Percentiles rank a stretch among this genome's conserved stretches.
Evolutionary conservation across 768 basidiomycete genomes (phyloP).

Genomic region (Russula olivacea): DNA sequence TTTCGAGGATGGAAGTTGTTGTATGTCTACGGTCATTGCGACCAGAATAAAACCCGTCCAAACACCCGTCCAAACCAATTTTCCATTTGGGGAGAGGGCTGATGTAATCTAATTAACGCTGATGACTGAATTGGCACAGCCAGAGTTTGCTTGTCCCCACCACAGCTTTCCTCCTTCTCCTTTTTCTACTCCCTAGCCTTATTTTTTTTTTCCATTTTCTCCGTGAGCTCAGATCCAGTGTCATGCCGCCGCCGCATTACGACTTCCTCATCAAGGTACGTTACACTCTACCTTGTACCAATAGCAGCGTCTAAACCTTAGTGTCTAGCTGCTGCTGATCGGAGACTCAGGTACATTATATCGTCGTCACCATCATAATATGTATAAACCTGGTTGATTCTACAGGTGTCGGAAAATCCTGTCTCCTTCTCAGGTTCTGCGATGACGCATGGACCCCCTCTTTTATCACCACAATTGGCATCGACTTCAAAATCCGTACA

Average conservation of each 20-base stretch:
- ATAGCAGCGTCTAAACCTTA: constrained; percentile 21
- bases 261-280: constrained; percentile 92
- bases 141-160: neutral
- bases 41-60: neutral
- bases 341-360: constrained; percentile 77
- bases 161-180: neutral
- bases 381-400: neutral
- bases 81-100: constrained; percentile 1
- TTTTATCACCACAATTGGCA: constrained; percentile 99
- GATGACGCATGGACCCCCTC: constrained; percentile 99
- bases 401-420: constrained; percentile 92
- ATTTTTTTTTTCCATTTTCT: neutral
- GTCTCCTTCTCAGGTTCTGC: constrained; percentile 92
- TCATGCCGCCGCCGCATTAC: constrained; percentile 89
- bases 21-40: constrained; percentile 6
- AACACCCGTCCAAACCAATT: neutral
- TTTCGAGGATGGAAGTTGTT: neutral
- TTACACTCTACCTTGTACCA: neutral
- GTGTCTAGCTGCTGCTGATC: constrained; percentile 77
- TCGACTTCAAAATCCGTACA: constrained; percentile 99
- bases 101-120: neutral
- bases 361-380: neutral
- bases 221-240: neutral
- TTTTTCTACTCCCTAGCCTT: neutral
- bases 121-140: neutral